Percentiles rank a stretch among this genome's conserved stretches.
Conservation (phyloP, 2,329 filamentous ascomycete genomes). For the Alternaria brassicae region DNA sequence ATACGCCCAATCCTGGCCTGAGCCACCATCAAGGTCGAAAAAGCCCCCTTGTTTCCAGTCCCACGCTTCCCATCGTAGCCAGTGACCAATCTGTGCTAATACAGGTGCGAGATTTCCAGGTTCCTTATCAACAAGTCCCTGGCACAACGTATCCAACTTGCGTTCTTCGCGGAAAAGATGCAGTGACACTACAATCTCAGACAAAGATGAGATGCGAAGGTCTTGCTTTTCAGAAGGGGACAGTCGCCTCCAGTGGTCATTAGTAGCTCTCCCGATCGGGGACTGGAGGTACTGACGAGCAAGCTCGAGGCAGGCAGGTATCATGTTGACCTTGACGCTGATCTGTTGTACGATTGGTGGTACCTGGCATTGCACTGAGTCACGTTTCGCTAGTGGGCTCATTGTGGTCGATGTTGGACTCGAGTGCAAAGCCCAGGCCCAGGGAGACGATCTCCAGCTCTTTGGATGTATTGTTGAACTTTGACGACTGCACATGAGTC, state of each 20-base stretch:
- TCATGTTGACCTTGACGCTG: slow-evolving; percentile 34
- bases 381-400: slow-evolving; percentile 33
- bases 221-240: slow-evolving; percentile 51
- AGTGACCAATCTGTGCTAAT: slow-evolving; percentile 79
- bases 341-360: slow-evolving; percentile 37
- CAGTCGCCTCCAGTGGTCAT: slow-evolving; percentile 63
- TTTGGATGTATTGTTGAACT: slow-evolving; percentile 32
- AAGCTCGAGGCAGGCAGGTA: slow-evolving; percentile 38
- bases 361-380: slow-evolving; percentile 17
- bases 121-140: slow-evolving; percentile 56
- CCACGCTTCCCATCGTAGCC: slow-evolving; percentile 79
- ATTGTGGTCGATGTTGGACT: slow-evolving; percentile 31
- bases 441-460: slow-evolving; percentile 43
- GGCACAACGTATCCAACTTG: slow-evolving; percentile 73
- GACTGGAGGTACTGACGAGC: slow-evolving; percentile 47
- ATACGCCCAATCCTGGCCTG: slow-evolving; percentile 62
- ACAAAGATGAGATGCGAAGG: slow-evolving; percentile 64
- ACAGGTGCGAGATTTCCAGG: slow-evolving; percentile 70
- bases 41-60: slow-evolving; percentile 59
- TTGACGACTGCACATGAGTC: slow-evolving; percentile 45
- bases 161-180: slow-evolving; percentile 90
- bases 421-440: slow-evolving; percentile 45
- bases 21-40: slow-evolving; percentile 67
- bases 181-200: slow-evolving; percentile 72
- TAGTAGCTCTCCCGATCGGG: slow-evolving; percentile 48